phyloP scores from a whole-genome alignment of 805 yeast genomes.

The Cyberlindnera petersonii region DNA sequence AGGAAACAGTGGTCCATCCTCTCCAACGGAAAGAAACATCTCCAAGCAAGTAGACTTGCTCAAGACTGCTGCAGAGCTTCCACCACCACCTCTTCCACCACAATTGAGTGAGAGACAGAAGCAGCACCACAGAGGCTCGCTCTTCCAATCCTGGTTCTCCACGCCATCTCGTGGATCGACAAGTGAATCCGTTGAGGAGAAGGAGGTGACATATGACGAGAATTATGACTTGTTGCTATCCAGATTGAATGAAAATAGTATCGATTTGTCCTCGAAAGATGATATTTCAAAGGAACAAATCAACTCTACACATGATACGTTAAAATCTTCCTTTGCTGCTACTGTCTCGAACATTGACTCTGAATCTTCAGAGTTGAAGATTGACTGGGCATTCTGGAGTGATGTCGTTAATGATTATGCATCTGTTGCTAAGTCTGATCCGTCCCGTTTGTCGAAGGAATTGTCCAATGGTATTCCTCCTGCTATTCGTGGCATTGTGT shows the following conservation, averaged over 20 bases:
- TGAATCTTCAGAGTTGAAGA: conserved; percentile 33
- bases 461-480: conserved; percentile 78
- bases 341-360: conserved; percentile 10
- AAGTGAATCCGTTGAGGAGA: conserved; percentile 16
- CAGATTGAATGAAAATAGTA: conserved; percentile 53
- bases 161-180: conserved; percentile 13
- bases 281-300: conserved; percentile 50
- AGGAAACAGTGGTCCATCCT: not conserved
- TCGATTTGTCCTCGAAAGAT: conserved; percentile 47
- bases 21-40: conserved; percentile 6
- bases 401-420: conserved; percentile 73
- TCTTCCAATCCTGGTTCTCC: conserved; percentile 25
- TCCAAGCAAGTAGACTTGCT: conserved; percentile 4
- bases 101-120: conserved; percentile 24
- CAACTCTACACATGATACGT: conserved; percentile 41
- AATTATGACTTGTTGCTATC: conserved; percentile 58
- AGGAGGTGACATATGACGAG: conserved; percentile 28
- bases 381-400: conserved; percentile 90
- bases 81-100: conserved; percentile 29
- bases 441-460: conserved; percentile 54
- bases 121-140: conserved; percentile 21
- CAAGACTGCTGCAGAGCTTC: conserved; percentile 28
- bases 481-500: conserved; percentile 81
- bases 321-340: conserved; percentile 31
- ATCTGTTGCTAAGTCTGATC: conserved; percentile 56